Evolutionary conservation across 208 protist genomes (phyloP), one percentile per base, ranked within the genome.

Genomic region (Sergeia podlipaevii): DNA sequence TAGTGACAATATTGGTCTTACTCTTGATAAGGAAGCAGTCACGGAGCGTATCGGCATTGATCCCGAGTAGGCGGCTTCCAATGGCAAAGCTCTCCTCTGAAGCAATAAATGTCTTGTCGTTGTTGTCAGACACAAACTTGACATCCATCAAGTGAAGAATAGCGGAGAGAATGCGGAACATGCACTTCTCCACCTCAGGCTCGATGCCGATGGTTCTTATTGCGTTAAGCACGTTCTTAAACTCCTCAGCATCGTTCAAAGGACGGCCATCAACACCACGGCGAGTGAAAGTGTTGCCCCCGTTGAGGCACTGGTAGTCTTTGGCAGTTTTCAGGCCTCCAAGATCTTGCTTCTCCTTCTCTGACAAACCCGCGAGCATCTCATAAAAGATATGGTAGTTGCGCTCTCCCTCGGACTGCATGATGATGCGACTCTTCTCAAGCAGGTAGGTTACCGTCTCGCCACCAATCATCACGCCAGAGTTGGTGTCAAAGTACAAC

Each of bases 351-450:
- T 93, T 95, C 47, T 95, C 80, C 26, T 54, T 38, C 4, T 70
- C 30, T 46, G 77, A 70, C 46, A 88, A 65, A n/a, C 89, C 89
- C 3, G 85, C 76, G 20, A 96, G 71, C 64, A 97, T 89, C 73
- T 98, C 91, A 66, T 98, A 98, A 74, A 98, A 98, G 44, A 98
- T 85, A 78, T 98, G 95, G 68, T 96, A 98, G 76, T 93, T 97
- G 41, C 95, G 81, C 62, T 98, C 97, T 27, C 85, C 88, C 37
- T 72, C 47, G 23, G 75, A 72, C 63, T 97, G 96, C 33, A 73
- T 69, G 24, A 97, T 82, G 39, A 98, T 85, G 55, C 97, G 79
- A 43, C 86, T 96, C 61, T 88, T 97, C 71, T 98, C 96, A 11
- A 98, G 76, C 7, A 98, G 72, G 61, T 98, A 97, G 29, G 85